phyloP scores from a whole-genome alignment of 257 asterid species.

The Plectranthus barbatus region DNA sequence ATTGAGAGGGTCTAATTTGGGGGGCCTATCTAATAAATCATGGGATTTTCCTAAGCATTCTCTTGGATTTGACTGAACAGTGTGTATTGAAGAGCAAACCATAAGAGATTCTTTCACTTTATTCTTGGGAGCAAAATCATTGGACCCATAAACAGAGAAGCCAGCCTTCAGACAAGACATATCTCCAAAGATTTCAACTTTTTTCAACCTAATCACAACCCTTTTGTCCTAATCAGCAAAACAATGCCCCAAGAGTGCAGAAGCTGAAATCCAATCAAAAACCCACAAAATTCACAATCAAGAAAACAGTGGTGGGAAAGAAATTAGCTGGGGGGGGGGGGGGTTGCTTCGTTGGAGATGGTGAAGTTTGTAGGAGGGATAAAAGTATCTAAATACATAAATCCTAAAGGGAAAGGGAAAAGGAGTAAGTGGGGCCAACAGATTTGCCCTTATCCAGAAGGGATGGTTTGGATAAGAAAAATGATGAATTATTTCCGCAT shows the following conservation, averaged over 20 bases:
- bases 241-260: constrained; percentile 1
- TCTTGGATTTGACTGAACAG: constrained; percentile 36
- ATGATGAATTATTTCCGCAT: neutral
- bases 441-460: constrained; percentile 37
- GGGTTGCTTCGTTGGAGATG: constrained; percentile 18
- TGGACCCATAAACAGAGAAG: constrained; percentile 37
- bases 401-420: constrained; percentile 9
- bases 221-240: constrained; percentile 16
- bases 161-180: constrained; percentile 61
- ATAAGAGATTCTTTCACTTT: constrained; percentile 23
- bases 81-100: constrained; percentile 31
- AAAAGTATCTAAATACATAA: neutral
- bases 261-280: constrained; percentile 6
- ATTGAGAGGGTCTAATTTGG: constrained; percentile 29
- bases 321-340: constrained; percentile 8
- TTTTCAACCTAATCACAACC: constrained; percentile 23
- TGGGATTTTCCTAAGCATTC: constrained; percentile 34
- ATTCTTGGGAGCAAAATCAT: constrained; percentile 21
- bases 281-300: neutral
- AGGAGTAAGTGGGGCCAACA: constrained; percentile 27
- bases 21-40: constrained; percentile 24
- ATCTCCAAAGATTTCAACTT: constrained; percentile 20
- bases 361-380: constrained; percentile 9
- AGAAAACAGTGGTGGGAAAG: neutral
- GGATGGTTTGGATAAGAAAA: constrained; percentile 1